Conservation (phyloP, 495 filamentous ascomycete species). For the Poronia punctata region DNA sequence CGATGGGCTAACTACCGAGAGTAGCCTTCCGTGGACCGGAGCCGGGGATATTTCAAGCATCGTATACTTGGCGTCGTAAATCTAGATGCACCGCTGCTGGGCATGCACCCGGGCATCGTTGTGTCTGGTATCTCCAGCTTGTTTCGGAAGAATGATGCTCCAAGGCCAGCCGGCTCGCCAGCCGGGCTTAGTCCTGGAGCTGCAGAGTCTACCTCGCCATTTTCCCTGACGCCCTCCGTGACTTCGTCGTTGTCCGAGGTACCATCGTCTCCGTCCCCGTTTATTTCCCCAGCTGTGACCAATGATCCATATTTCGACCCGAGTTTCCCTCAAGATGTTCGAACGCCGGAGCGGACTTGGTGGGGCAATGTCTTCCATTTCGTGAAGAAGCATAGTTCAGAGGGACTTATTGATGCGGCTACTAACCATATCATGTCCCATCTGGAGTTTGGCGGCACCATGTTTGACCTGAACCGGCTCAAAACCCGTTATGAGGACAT, state of each 20-base stretch:
- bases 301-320: conserved; percentile 66
- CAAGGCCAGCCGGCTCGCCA: conserved; percentile 14
- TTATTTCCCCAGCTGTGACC: conserved; percentile 13
- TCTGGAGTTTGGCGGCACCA: conserved; percentile 71
- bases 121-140: conserved; percentile 70
- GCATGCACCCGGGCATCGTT: conserved; percentile 84
- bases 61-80: conserved; percentile 75
- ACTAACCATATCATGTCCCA: conserved; percentile 70
- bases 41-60: conserved; percentile 51
- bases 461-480: conserved; percentile 69
- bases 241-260: conserved; percentile 22
- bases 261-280: conserved; percentile 16
- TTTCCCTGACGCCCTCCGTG: conserved; percentile 30
- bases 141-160: conserved; percentile 50
- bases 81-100: conserved; percentile 81
- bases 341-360: conserved; percentile 55
- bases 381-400: conserved; percentile 63
- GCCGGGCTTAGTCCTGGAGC: conserved; percentile 7
- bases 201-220: conserved; percentile 22
- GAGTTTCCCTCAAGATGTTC: conserved; percentile 63
- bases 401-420: conserved; percentile 60
- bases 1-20: conserved; percentile 14
- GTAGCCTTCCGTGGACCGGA: conserved; percentile 17
- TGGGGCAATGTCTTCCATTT: conserved; percentile 67
- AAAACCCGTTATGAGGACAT: conserved; percentile 61